Evolutionary conservation across 225 moss, liverwort and hornwort genomes (phyloP).

Genomic region (Climacium dendroides): DNA sequence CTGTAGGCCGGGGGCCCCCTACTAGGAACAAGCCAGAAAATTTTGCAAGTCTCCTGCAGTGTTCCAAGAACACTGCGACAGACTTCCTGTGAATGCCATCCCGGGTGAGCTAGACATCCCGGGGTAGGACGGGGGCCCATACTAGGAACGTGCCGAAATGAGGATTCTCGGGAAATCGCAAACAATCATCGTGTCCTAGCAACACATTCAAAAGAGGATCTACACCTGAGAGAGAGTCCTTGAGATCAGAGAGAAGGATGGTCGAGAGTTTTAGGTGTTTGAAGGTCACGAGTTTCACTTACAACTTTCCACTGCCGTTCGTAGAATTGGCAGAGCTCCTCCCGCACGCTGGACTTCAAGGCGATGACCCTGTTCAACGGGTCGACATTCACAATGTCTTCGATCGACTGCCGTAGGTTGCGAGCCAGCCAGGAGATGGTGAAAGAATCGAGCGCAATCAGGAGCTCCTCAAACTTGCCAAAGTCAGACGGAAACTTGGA

Average conservation of each 20-base stretch:
- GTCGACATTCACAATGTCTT: conserved; percentile 38
- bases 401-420: conserved; percentile 41
- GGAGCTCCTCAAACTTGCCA: conserved; percentile 22
- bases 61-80: no score
- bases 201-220: neutral
- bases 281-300: neutral
- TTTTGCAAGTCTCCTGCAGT: no score
- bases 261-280: neutral
- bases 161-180: neutral
- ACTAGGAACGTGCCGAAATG: no score
- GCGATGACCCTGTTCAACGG: conserved; percentile 29
- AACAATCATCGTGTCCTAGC: neutral
- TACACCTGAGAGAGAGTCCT: neutral
- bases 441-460: conserved; percentile 50
- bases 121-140: no score
- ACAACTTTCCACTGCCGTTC: conserved; percentile 73
- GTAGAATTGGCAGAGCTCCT: conserved; percentile 47
- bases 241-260: neutral
- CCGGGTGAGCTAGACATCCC: no score
- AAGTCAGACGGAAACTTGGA: conserved; percentile 23
- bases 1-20: no score
- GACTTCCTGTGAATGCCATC: no score
- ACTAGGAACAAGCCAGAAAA: no score
- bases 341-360: conserved; percentile 40
- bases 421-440: conserved; percentile 48